Conservation (phyloP, 2,329 filamentous ascomycete genomes). For the Xylaria sp. region DNA sequence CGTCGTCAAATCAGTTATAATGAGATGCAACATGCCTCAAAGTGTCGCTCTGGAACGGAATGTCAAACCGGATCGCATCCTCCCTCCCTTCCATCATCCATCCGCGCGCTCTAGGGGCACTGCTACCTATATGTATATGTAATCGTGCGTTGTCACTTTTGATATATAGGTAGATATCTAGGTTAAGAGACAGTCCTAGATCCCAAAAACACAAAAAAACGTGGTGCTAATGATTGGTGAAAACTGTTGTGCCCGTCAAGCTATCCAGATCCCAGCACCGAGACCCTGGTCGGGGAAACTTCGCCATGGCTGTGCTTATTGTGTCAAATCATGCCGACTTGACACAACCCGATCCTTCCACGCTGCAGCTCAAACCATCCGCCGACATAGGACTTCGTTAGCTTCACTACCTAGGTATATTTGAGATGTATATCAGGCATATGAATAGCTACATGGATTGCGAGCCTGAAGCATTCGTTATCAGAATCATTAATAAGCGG, state of each 20-base stretch:
- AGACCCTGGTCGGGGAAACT: conserved; percentile 3
- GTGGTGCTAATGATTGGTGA: conserved; percentile 33
- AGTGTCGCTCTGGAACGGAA: neutral
- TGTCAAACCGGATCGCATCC: neutral
- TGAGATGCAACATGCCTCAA: neutral
- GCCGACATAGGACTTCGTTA: neutral
- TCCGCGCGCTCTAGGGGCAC: too few relatives aligned
- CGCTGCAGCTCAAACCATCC: neutral
- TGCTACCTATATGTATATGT: neutral
- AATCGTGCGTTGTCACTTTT: neutral
- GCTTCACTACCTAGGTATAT: neutral
- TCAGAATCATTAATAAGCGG: neutral
- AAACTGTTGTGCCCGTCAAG: neutral
- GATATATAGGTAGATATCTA: neutral
- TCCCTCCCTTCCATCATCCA: neutral
- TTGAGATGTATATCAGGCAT: neutral
- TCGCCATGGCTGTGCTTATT: conserved; percentile 13
- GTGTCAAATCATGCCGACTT: conserved; percentile 12
- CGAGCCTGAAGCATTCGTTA: neutral
- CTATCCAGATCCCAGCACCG: neutral
- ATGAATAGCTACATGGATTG: too few relatives aligned
- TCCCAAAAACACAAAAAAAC: conserved; percentile 3
- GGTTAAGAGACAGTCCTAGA: neutral
- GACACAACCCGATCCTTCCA: neutral
- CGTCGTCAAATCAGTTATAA: too few relatives aligned